Base-by-base conservation (phyloP, 257 asterid species). In the Ilex aquifolium region DNA sequence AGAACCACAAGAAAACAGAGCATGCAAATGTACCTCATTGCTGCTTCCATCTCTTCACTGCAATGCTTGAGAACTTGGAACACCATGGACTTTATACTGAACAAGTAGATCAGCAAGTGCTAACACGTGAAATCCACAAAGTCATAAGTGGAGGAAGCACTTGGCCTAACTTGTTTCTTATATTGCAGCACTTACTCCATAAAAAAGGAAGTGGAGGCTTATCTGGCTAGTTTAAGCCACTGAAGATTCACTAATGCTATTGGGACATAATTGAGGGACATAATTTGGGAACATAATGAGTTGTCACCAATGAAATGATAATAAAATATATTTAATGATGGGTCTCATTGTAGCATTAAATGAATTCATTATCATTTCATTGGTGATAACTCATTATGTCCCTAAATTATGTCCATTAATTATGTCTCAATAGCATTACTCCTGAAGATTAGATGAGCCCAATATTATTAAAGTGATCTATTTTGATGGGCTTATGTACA, bases 81-180 rank as follows among this genome's bases (percentile, higher is more conserved):
- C 58, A 11, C 29, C n/a, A 3, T 14, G 70, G 76, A 17, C 57
- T 70, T 69, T 78, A 78, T 76, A 74, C 63, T 62, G 72, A 42
- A 50, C 13, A 29, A 29, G 57, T 52, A 30, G 71, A 31, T 16
- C 44, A 32, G 21, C 15, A 46, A 55, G 60, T 63, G 69, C 17
- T 67, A 70, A 74, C 68, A 65, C 60, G 69, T 58, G 36, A 63
- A 75, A 50, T 51, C 72, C 85, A 80, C 73, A 62, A 5, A 15
- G 9, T 50, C 13, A 51, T 60, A 65, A 21, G 79, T 79, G 88
- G 83, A 58, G 17, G 12, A 50, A 77, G 79, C 83, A 77, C 78
- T 64, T 52, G 61, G 29, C 42, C 56, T n/a, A 40, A 30, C 13
- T 49, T 4, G 36, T 65, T 65, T 69, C 65, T 62, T 65, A n/a